Evolutionary conservation across 2,329 filamentous ascomycete species (phyloP), one percentile per base, ranked within the genome.

Genomic region (Aspergillus viridinutans): DNA sequence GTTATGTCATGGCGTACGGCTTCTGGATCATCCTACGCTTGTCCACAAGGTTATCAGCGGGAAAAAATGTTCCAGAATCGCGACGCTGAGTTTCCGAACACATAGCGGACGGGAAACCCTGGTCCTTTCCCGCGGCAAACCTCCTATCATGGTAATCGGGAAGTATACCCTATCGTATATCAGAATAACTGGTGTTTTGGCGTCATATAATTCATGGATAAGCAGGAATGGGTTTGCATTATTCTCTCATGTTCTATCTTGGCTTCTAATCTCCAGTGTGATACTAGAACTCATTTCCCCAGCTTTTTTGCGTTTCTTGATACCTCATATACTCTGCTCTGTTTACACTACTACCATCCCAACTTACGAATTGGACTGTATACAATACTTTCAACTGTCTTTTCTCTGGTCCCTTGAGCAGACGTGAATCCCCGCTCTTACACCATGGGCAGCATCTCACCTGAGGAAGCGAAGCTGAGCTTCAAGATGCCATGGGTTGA

Each of bases 401-500:
- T 38, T 28, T 50, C 45, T 12, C 23, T 42, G 52, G 25, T 52
- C 21, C 4, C 21, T 29, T 47, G 42, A 42, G 9, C 49, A 42
- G 47, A 25, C 32, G 29, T 35, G 43, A 50, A 35, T 58, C 23
- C 21, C 47, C 23, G 45, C 20, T 51, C 54, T 60, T 52, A 54
- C 61, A 72, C 58, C 42, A 75, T 74, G 73, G 73, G 72, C 53
- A 74, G 69, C 69, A 67, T 72, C 63, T 65, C 65, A 50, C 67
- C 63, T 51, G 62, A 62, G 57, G 64, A 66, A 60, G 58, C 59
- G 49, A 58, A 60, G 55, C 61, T 65, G 29, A 58, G 50, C 49
- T 66, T 68, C 59, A 70, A 72, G 52, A 72, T 68, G 52, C 86
- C 89, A 55, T 92, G 88, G 87, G 82, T 85, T 58, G 78, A 87